A percentile compares a stretch with the other conserved stretches of the same genome.
phyloP scores from a whole-genome alignment of 805 yeast genomes.

The Candida maltosa region DNA sequence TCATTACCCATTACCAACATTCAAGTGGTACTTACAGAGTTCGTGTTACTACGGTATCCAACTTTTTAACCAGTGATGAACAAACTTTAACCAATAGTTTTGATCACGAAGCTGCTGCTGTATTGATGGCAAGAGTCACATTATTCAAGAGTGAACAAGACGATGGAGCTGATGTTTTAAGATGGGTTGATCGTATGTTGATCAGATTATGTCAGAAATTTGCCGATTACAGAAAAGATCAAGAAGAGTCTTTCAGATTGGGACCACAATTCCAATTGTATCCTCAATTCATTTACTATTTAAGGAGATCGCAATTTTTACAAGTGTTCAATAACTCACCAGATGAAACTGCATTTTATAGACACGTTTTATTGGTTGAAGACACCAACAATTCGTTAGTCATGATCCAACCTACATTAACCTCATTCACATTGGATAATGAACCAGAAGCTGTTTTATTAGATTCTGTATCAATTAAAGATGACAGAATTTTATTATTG shows the following conservation, averaged over 20 bases:
- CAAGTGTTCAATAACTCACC: constrained; percentile 98
- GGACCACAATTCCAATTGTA: constrained; percentile 80
- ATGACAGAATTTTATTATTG: constrained; percentile 79
- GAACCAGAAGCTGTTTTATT: constrained; percentile 91
- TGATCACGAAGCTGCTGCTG: constrained; percentile 98
- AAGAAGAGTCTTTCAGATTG: constrained; percentile 75
- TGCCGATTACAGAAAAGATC: constrained; percentile 90
- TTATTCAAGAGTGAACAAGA: constrained; percentile 76
- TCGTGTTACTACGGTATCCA: constrained; percentile 82
- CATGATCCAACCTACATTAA: constrained; percentile 97
- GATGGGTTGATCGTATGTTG: constrained; percentile 93
- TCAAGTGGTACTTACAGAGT: constrained; percentile 87
- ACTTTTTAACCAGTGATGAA: constrained; percentile 52
- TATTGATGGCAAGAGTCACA: constrained; percentile 84
- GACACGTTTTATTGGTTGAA: constrained; percentile 88
- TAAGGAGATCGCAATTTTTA: constrained; percentile 93
- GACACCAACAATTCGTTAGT: constrained; percentile 90
- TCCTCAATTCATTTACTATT: constrained; percentile 94
- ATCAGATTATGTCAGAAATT: constrained; percentile 88
- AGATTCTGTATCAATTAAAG: constrained; percentile 89
- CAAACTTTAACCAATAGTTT: constrained; percentile 58
- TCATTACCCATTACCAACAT: constrained; percentile 90
- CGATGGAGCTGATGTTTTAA: constrained; percentile 86
- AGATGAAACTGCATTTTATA: constrained; percentile 95
- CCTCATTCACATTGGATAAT: constrained; percentile 69